Percentiles rank a stretch among this genome's conserved stretches.
phyloP scores from a whole-genome alignment of 768 basidiomycete genomes.

The Pleurotus cornucopiae region DNA sequence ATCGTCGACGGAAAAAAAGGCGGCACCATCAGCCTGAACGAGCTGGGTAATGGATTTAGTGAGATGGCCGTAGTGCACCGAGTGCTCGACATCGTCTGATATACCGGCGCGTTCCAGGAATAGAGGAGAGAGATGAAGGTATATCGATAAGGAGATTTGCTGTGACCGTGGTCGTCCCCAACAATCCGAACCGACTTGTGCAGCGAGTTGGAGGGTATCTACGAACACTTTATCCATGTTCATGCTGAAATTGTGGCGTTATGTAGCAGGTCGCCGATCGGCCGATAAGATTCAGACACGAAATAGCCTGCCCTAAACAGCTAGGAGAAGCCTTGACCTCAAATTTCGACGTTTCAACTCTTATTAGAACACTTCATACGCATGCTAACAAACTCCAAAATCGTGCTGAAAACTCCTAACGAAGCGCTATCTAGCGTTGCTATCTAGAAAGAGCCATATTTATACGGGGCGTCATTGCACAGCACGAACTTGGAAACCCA shows the following conservation, averaged over 20 bases:
- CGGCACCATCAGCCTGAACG: constrained; percentile 16
- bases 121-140: constrained; percentile 36
- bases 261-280: no score
- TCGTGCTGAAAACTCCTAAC: no score
- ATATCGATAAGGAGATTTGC: constrained; percentile 46
- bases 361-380: no score
- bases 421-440: no score
- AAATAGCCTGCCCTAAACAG: no score
- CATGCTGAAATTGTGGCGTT: constrained; percentile 6
- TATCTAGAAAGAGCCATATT: no score
- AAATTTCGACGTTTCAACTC: no score
- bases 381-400: no score
- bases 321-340: no score
- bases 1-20: constrained; percentile 24
- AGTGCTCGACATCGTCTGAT: constrained; percentile 50
- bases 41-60: constrained; percentile 40
- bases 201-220: constrained; percentile 34
- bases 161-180: constrained; percentile 47
- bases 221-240: constrained; percentile 48
- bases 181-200: constrained; percentile 44
- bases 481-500: no score
- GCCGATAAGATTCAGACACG: no score
- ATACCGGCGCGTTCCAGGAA: constrained; percentile 41
- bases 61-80: constrained; percentile 64
- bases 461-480: no score